Evolutionary conservation across 78 protist genomes (phyloP).

Genomic region (Dictyostelium brefeldianum): DNA sequence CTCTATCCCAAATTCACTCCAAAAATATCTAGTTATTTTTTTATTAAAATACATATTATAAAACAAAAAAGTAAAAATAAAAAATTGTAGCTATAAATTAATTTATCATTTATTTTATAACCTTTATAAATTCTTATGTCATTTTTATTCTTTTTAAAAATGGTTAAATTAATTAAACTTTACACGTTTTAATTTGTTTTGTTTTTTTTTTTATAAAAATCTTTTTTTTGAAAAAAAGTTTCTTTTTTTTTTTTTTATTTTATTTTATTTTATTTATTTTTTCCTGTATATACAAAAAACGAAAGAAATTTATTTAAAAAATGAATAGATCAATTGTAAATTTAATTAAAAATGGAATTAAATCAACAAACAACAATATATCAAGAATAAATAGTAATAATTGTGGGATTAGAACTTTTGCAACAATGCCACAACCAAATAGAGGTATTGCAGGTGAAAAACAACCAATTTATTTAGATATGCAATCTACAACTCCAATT

Average conservation of each 20-base stretch:
- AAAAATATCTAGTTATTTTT: too few relatives aligned
- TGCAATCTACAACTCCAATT: conserved; percentile 94
- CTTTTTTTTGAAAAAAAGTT: background rate
- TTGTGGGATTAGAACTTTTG: background rate
- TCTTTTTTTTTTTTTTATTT: background rate
- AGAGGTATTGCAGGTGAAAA: conserved; percentile 9
- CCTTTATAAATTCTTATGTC: too few relatives aligned
- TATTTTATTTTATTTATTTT: background rate
- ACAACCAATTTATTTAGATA: conserved; percentile 89
- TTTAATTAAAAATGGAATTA: background rate
- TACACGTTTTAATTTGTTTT: background rate
- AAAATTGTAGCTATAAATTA: too few relatives aligned
- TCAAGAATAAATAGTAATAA: background rate
- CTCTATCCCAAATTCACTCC: too few relatives aligned
- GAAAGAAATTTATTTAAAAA: background rate
- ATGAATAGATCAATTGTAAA: conserved; percentile 24
- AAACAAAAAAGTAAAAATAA: too few relatives aligned
- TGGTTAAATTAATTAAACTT: too few relatives aligned
- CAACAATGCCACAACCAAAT: conserved; percentile 5
- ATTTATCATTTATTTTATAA: too few relatives aligned
- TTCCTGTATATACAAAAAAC: background rate
- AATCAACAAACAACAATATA: background rate
- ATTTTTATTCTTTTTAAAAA: too few relatives aligned
- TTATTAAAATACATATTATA: too few relatives aligned
- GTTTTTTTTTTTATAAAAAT: background rate